Conservation (phyloP, 805 yeast genomes). For the Sporopachydermia lactativora region DNA sequence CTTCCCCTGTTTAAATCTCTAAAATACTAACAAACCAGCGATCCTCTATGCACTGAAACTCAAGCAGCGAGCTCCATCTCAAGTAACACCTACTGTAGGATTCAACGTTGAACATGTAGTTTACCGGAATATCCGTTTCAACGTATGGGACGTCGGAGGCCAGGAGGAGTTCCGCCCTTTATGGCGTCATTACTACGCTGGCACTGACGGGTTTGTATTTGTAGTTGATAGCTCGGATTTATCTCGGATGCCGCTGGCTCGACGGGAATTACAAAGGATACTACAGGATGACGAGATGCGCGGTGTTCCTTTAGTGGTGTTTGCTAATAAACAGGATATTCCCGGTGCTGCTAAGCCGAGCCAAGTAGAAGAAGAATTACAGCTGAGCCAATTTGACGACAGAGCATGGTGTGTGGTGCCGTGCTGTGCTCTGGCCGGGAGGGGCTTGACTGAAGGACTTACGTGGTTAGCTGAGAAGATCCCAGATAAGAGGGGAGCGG, state of each 20-base stretch:
- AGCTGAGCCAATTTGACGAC: slow-evolving; percentile 44
- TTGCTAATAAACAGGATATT: slow-evolving; percentile 83
- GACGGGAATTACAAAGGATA: slow-evolving; percentile 62
- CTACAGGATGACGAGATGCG: slow-evolving; percentile 74
- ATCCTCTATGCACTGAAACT: slow-evolving; percentile 72
- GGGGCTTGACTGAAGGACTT: slow-evolving; percentile 77
- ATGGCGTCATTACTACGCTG: slow-evolving; percentile 93
- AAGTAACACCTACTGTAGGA: slow-evolving; percentile 74
- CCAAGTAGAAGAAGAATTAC: slow-evolving; percentile 62
- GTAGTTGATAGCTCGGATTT: slow-evolving; percentile 77
- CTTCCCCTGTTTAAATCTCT: no score
- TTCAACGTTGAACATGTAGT: slow-evolving; percentile 84
- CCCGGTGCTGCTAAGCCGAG: slow-evolving; percentile 60
- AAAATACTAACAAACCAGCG: slow-evolving; percentile 21
- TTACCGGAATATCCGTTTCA: slow-evolving; percentile 68
- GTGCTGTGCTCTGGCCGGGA: slow-evolving; percentile 79
- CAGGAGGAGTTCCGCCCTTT: slow-evolving; percentile 83
- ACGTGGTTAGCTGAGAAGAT: slow-evolving; percentile 70
- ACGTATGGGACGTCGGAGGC: slow-evolving; percentile 95
- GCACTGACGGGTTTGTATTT: slow-evolving; percentile 82
- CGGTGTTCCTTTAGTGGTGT: slow-evolving; percentile 63
- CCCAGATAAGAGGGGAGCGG: slow-evolving; percentile 11
- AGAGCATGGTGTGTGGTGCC: slow-evolving; percentile 90
- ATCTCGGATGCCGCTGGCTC: slow-evolving; percentile 62
- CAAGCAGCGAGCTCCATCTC: slow-evolving; percentile 29